Conservation (phyloP, 768 basidiomycete species). For the Leucocoprinus sp. region DNA sequence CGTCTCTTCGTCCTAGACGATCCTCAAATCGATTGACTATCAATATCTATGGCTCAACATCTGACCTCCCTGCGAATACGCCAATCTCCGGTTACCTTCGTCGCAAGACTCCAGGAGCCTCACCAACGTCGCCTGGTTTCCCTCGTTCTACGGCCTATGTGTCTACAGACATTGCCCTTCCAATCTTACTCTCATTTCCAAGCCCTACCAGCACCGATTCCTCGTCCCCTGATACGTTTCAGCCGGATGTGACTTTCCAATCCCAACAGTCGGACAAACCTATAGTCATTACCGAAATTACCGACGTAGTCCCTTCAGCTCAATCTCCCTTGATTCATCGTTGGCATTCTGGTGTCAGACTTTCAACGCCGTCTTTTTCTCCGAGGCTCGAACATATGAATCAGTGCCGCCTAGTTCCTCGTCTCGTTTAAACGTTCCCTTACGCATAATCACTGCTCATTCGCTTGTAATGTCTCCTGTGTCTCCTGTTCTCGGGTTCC, state of each 20-base stretch:
- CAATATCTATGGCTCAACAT: slow-evolving; percentile 39
- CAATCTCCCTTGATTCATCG: slow-evolving; percentile 5
- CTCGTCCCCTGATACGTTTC: slow-evolving; percentile 31
- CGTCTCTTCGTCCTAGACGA: slow-evolving; percentile 36
- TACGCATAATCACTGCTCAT: neutral
- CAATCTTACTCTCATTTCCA: slow-evolving; percentile 51
- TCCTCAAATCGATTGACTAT: slow-evolving; percentile 38
- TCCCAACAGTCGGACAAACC: slow-evolving; percentile 14
- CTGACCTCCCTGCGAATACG: slow-evolving; percentile 53
- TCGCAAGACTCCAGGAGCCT: slow-evolving; percentile 68
- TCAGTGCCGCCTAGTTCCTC: slow-evolving; percentile 12
- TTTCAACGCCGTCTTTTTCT: slow-evolving; percentile 33
- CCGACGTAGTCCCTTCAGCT: no score
- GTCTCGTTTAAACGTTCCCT: slow-evolving; percentile 8
- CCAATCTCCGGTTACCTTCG: slow-evolving; percentile 79
- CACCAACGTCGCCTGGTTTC: slow-evolving; percentile 63
- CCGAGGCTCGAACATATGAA: slow-evolving; percentile 22
- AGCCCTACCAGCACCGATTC: slow-evolving; percentile 34
- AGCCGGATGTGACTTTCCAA: slow-evolving; percentile 25
- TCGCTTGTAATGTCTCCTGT: neutral
- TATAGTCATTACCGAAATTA: slow-evolving; percentile 19
- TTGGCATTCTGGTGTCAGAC: slow-evolving; percentile 34
- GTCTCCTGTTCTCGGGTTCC: neutral
- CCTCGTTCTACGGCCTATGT: slow-evolving; percentile 34
- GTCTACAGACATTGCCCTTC: slow-evolving; percentile 50